These are phyloP conservation scores for Jaapia argillacea DNA, from an alignment of 768 basidiomycete species.

Conservation along the genomic window DNA sequence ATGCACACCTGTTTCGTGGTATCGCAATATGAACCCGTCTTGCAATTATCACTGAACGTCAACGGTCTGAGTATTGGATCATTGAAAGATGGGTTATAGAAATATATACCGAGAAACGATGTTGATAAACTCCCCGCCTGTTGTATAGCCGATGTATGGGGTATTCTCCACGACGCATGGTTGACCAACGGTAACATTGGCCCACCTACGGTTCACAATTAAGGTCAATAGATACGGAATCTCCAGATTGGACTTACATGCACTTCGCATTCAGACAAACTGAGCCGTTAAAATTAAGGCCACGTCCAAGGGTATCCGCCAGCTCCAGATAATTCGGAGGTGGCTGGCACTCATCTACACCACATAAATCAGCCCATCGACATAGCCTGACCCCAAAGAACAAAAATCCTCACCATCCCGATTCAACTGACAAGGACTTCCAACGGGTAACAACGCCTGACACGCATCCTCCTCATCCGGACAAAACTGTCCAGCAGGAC, in stretches of 20 bases:
- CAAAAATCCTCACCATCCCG: constrained; percentile 54
- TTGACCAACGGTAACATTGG: constrained; percentile 59
- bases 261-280: constrained; percentile 77
- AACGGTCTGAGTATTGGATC: neutral
- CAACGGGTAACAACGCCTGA: constrained; percentile 46
- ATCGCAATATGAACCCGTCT: constrained; percentile 69
- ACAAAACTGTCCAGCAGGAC: constrained; percentile 59
- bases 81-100: neutral
- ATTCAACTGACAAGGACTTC: constrained; percentile 72
- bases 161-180: constrained; percentile 71
- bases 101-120: constrained; percentile 66
- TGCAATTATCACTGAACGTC: constrained; percentile 56
- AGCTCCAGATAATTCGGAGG: constrained; percentile 59
- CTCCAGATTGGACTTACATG: constrained; percentile 45
- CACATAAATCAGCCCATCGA: constrained; percentile 1
- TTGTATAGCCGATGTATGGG: constrained; percentile 58
- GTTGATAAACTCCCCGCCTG: constrained; percentile 53
- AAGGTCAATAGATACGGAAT: neutral
- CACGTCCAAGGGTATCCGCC: constrained; percentile 51
- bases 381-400: constrained; percentile 1
- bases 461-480: constrained; percentile 77
- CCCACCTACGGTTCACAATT: constrained; percentile 61
- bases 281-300: constrained; percentile 72
- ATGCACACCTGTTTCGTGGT: constrained; percentile 45
- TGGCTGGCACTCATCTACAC: constrained; percentile 63